These are phyloP conservation scores for Streptanthus diversifolius DNA, from an alignment of 345 rosid species.

Conservation along the genomic window DNA sequence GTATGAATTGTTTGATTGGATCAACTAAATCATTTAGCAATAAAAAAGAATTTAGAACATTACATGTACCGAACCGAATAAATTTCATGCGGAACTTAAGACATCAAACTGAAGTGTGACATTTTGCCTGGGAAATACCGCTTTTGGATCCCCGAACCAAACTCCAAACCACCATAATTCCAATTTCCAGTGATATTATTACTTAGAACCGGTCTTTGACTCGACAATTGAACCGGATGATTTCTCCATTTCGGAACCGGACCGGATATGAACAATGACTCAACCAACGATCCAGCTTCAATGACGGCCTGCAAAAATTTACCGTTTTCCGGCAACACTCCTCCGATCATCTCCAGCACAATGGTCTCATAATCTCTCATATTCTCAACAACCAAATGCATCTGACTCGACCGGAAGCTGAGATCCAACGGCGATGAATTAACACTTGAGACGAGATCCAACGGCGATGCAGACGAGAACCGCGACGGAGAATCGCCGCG, in stretches of 20 bases:
- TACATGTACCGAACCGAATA: neutral
- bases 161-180: conserved; percentile 19
- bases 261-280: conserved; percentile 35
- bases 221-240: conserved; percentile 37
- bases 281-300: conserved; percentile 42
- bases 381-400: neutral
- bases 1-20: neutral
- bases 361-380: conserved; percentile 14
- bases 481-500: conserved; percentile 1
- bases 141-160: conserved; percentile 16
- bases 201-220: conserved; percentile 9
- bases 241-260: conserved; percentile 48
- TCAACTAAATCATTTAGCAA: neutral
- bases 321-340: conserved; percentile 44
- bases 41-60: neutral
- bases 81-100: neutral
- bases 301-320: conserved; percentile 41
- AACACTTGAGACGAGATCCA: neutral
- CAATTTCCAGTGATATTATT: neutral
- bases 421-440: conserved; percentile 5
- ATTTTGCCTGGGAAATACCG: conserved; percentile 8
- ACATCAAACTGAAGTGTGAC: conserved; percentile 5
- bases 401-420: neutral
- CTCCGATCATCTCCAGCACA: conserved; percentile 29
- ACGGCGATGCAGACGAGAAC: conserved; percentile 1